Conservation (phyloP, 306 rosid genomes). For the Prunus campanulata region DNA sequence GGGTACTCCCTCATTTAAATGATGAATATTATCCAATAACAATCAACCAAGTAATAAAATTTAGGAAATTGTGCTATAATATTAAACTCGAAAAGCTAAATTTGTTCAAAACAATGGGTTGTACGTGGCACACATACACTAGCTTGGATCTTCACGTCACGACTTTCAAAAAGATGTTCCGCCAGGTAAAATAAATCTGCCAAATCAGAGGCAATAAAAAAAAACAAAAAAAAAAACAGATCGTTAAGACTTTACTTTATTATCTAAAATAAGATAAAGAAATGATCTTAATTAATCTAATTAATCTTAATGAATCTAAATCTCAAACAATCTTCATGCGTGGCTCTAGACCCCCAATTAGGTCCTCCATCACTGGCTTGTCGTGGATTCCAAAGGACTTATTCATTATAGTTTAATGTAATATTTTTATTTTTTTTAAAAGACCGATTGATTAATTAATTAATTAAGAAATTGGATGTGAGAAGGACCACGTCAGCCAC, state of each 20-base stretch:
- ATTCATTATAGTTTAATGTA: conserved; percentile 34
- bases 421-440: neutral
- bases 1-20: no score
- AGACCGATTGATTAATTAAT: neutral
- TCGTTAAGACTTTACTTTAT: neutral
- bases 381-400: conserved; percentile 59
- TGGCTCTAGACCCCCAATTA: conserved; percentile 8
- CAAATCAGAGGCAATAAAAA: neutral
- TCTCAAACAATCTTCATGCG: neutral
- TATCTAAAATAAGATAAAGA: no score
- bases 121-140: neutral
- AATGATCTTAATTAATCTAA: neutral
- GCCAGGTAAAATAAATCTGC: neutral
- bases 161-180: neutral
- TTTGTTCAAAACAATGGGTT: neutral
- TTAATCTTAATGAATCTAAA: neutral
- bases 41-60: no score
- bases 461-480: neutral
- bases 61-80: no score
- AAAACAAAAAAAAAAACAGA: neutral
- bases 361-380: conserved; percentile 18
- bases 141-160: neutral
- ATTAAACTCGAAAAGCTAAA: neutral
- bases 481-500: conserved; percentile 56
- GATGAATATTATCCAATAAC: no score